phyloP scores from a whole-genome alignment of 495 filamentous ascomycete species.

The Pyronema domesticum region DNA sequence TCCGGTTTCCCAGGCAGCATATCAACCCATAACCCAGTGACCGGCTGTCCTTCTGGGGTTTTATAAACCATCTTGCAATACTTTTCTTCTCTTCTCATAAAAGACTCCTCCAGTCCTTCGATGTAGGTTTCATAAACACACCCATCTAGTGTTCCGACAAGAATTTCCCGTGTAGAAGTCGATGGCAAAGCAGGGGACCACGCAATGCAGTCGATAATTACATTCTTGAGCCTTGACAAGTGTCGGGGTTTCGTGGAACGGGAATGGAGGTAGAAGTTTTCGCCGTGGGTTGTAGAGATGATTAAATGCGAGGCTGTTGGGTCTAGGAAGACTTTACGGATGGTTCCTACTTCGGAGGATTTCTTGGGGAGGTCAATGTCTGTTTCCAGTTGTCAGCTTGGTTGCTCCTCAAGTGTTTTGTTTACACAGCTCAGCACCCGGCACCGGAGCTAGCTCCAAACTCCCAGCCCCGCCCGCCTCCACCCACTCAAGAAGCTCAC shows the following conservation, averaged over 20 bases:
- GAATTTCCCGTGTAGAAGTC: constrained; percentile 84
- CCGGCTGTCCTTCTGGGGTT: constrained; percentile 50
- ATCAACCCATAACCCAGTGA: constrained; percentile 73
- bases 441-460: not conserved
- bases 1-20: constrained; percentile 44
- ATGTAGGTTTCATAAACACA: constrained; percentile 93
- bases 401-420: not conserved
- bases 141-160: constrained; percentile 78
- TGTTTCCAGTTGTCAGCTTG: constrained; percentile 19
- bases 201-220: constrained; percentile 70
- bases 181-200: constrained; percentile 98
- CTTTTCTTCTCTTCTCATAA: constrained; percentile 85
- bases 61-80: constrained; percentile 70
- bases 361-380: constrained; percentile 97
- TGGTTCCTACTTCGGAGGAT: constrained; percentile 66
- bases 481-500: constrained; percentile 8
- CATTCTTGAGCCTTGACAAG: constrained; percentile 65
- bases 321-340: constrained; percentile 89
- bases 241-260: constrained; percentile 76
- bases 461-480: not conserved
- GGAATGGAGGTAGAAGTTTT: constrained; percentile 95
- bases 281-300: constrained; percentile 74
- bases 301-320: constrained; percentile 89
- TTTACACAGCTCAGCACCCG: not conserved
- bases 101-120: constrained; percentile 67